Evolutionary conservation across 495 filamentous ascomycete genomes (phyloP).

Genomic region (Annulohypoxylon stygium): DNA sequence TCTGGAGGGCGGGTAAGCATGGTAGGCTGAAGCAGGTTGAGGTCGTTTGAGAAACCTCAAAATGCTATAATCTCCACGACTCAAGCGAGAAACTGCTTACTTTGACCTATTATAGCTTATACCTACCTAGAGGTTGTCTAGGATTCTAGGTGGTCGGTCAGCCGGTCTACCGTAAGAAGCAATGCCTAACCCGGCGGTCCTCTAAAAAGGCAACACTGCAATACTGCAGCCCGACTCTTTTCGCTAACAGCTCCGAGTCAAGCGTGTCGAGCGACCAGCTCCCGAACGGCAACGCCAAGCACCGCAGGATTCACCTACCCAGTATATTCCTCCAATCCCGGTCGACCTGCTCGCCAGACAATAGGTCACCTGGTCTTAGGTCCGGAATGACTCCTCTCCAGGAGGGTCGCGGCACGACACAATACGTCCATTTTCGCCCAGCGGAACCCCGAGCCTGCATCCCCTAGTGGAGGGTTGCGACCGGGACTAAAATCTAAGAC

Average conservation of each 20-base stretch:
- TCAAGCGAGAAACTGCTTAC: neutral
- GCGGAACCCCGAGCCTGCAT: conserved; percentile 42
- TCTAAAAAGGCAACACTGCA: conserved; percentile 1
- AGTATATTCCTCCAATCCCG: conserved; percentile 37
- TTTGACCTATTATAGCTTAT: conserved; percentile 9
- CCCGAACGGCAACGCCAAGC: conserved; percentile 36
- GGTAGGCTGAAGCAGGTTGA: neutral
- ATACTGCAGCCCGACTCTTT: conserved; percentile 28
- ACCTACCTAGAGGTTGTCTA: neutral
- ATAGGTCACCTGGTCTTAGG: conserved; percentile 39
- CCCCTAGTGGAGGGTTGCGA: conserved; percentile 44
- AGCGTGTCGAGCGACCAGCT: neutral
- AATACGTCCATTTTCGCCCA: conserved; percentile 41
- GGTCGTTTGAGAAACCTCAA: conserved; percentile 10
- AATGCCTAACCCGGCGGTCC: conserved; percentile 15
- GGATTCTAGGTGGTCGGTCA: conserved; percentile 3
- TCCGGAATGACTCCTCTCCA: conserved; percentile 38
- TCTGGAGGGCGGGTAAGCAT: neutral
- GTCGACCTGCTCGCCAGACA: conserved; percentile 26
- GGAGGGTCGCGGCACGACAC: conserved; percentile 42
- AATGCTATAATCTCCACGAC: conserved; percentile 14
- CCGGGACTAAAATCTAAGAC: conserved; percentile 32
- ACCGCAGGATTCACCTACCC: conserved; percentile 36
- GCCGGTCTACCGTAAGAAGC: conserved; percentile 26
- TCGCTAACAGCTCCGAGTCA: conserved; percentile 29